These are phyloP conservation scores for Discostella pseudostelligera DNA, from an alignment of 108 stramenopile genomes.

Conservation along the genomic window DNA sequence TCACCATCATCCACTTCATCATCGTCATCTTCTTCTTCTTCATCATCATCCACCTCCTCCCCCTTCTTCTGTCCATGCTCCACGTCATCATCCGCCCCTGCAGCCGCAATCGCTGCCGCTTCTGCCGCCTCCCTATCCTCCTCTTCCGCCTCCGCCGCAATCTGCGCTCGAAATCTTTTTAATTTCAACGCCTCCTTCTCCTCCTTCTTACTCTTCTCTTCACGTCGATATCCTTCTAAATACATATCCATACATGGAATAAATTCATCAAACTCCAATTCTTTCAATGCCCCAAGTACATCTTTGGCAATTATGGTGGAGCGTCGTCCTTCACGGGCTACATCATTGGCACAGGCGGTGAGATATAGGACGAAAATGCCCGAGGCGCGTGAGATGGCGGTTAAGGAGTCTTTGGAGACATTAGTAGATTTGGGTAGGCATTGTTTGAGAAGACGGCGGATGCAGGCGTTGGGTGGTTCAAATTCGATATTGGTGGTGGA, in stretches of 20 bases:
- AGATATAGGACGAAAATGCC: conserved; percentile 92
- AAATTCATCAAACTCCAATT: conserved; percentile 86
- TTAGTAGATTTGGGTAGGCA: conserved; percentile 76
- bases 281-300: conserved; percentile 80
- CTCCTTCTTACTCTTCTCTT: conserved; percentile 64
- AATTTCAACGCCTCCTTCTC: conserved; percentile 19
- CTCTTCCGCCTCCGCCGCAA: neutral
- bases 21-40: conserved; percentile 1
- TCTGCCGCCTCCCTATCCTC: neutral
- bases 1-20: conserved; percentile 12
- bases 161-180: neutral
- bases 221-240: conserved; percentile 68
- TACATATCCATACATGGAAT: conserved; percentile 62
- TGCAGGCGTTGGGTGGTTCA: conserved; percentile 89
- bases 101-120: neutral
- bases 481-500: conserved; percentile 66
- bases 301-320: conserved; percentile 90
- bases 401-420: conserved; percentile 83
- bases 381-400: conserved; percentile 83
- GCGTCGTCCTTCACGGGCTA: conserved; percentile 80
- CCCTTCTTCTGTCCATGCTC: conserved; percentile 1
- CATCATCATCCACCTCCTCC: neutral
- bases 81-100: conserved; percentile 2
- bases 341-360: conserved; percentile 92
- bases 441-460: conserved; percentile 82